These are phyloP conservation scores for Rhizopus arrhizus DNA, from an alignment of 371 early-diverging fungal species.

Conservation along the genomic window DNA sequence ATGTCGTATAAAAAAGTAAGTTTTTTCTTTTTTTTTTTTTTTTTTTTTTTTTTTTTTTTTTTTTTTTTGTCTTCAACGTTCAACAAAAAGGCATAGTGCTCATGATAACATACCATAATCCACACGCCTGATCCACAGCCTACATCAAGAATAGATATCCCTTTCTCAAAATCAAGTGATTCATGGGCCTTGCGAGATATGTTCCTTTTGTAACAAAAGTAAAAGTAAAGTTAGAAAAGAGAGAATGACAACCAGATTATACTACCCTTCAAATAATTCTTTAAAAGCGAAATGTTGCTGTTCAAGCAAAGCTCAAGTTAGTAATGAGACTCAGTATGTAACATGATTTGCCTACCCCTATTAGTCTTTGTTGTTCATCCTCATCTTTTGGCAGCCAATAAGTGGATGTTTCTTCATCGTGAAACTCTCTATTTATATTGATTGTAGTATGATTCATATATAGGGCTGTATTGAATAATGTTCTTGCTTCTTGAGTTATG, in stretches of 20 bases:
- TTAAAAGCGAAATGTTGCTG: constrained; percentile 40
- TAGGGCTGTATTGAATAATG: too few relatives aligned
- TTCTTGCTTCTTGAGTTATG: too few relatives aligned
- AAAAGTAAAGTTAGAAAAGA: background rate
- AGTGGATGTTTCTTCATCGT: constrained; percentile 11
- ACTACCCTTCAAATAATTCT: constrained; percentile 31
- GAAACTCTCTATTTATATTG: constrained; percentile 6
- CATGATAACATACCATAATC: constrained; percentile 40
- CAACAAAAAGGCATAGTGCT: too few relatives aligned
- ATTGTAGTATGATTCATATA: background rate
- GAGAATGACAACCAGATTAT: background rate
- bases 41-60: background rate
- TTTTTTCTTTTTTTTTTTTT: background rate
- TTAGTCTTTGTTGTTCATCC: constrained; percentile 16
- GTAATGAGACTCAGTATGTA: background rate
- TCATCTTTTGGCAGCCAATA: constrained; percentile 27
- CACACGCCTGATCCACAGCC: constrained; percentile 61
- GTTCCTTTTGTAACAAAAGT: background rate
- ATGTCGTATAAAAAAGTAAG: background rate
- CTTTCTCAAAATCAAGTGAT: constrained; percentile 5
- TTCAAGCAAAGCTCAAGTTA: background rate
- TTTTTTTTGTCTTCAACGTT: background rate
- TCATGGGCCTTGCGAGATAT: background rate
- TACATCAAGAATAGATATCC: constrained; percentile 41
- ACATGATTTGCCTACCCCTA: constrained; percentile 8